A percentile compares a stretch with the other conserved stretches of the same genome.
Evolutionary conservation across 139 green algal genomes (phyloP).

Genomic region (Micromonas pusilla): DNA sequence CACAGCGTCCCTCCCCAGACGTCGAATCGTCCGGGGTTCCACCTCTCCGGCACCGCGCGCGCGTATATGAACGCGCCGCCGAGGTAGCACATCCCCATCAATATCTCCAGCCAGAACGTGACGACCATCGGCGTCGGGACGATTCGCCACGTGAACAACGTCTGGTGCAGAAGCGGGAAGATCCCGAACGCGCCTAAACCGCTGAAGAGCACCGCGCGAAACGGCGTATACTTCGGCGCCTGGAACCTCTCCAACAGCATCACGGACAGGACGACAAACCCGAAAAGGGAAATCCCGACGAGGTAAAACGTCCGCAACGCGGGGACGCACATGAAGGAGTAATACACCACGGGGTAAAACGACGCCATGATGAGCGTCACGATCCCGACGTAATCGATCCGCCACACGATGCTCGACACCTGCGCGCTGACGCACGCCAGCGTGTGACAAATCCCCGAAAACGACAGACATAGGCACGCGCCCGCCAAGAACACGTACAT

Average conservation of each 20-base stretch:
- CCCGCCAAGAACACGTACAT: conserved; percentile 14
- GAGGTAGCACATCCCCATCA: conserved; percentile 20
- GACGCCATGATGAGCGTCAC: conserved; percentile 3
- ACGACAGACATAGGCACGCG: neutral
- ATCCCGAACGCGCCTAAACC: conserved; percentile 1
- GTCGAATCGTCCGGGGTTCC: conserved; percentile 7
- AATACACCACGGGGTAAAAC: conserved; percentile 24
- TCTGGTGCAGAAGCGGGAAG: conserved; percentile 19
- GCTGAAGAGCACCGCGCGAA: conserved; percentile 13
- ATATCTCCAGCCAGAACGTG: neutral
- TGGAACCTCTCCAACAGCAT: conserved; percentile 12
- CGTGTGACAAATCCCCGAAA: conserved; percentile 7
- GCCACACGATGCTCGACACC: neutral
- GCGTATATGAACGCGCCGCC: conserved; percentile 7
- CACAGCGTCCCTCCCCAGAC: neutral
- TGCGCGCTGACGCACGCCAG: neutral
- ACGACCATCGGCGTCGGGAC: conserved; percentile 1
- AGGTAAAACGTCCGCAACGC: conserved; percentile 15
- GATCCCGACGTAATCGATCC: conserved; percentile 23
- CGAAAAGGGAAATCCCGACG: neutral
- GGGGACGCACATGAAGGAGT: conserved; percentile 19
- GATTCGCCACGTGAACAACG: conserved; percentile 21
- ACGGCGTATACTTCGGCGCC: neutral
- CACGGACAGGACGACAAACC: neutral
- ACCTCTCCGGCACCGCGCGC: conserved; percentile 2